Conservation (phyloP, 345 rosid species). For the Physaria fendleri region DNA sequence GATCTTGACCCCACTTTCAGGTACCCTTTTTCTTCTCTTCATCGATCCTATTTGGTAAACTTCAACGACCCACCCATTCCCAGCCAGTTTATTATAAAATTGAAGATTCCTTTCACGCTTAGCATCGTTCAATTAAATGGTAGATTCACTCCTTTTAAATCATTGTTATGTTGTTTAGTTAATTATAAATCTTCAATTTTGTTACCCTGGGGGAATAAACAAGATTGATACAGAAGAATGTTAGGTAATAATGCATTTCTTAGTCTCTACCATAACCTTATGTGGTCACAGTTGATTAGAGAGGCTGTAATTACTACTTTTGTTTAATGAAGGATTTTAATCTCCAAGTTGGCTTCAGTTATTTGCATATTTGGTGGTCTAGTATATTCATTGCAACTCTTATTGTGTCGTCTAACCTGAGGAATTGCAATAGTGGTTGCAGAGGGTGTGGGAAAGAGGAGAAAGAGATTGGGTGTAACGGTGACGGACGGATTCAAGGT, state of each 20-base stretch:
- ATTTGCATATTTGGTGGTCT: neutral
- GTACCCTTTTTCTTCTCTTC: conserved; percentile 27
- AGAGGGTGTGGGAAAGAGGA: conserved; percentile 74
- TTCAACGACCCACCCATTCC: neutral
- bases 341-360: neutral
- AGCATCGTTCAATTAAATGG: no score
- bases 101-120: neutral
- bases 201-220: neutral
- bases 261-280: neutral
- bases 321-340: neutral
- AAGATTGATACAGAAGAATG: neutral
- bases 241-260: neutral
- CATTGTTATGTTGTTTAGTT: neutral
- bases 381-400: no score
- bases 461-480: conserved; percentile 80
- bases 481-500: conserved; percentile 95
- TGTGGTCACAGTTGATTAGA: neutral
- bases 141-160: neutral
- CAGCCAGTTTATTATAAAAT: neutral
- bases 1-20: conserved; percentile 34
- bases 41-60: neutral
- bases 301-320: neutral
- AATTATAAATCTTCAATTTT: neutral
- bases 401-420: neutral
- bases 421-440: conserved; percentile 53